Base-by-base conservation (phyloP, 129 eudicot species). In the Artemisia tridentata region DNA sequence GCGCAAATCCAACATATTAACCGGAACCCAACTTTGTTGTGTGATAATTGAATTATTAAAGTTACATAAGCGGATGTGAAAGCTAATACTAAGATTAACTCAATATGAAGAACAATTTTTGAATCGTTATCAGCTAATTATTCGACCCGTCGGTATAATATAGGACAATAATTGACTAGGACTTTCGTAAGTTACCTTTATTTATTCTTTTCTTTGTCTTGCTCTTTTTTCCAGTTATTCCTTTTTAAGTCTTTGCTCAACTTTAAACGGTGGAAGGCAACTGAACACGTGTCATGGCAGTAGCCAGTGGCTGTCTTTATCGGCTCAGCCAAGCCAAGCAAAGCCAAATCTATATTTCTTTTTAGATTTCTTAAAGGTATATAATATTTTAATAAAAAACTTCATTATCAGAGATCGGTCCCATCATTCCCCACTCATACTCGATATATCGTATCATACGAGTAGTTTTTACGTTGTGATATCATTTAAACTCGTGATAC, bases 401-500 rank as follows among this genome's bases (percentile, higher is more conserved):
- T 20, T 41, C 65, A 56, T 70, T 54, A 54, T 70, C 74, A 41
- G 65, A 70, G 49, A 20, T 43, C 23, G 66, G 75, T 57, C 61
- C 77, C 77, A 50, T 16, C 49, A 62, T 48, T 16, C 13, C 1
- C 13, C 38, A 20, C 47, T 65, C 21, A 13, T 12, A 7, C 56
- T 60, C 23, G 7, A 57, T 10, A 13, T 49, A 48, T 11, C 66
- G 17, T 56, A 59, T 25, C 25, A 1, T 4, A 1, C n/a, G 9
- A 27, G 0, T 21, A 21, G 1, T 21, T 23, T 0, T 18, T 17
- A 68, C 75, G 17, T 45, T 63, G 38, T 52, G 53, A 11, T 7
- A 23, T 59, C 45, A 25, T 59, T n/a, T 1, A 23, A 59, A 20
- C 29, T 18, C 60, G 60, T 17, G 60, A 54, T 54, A 54, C 31